Evolutionary conservation across 805 yeast genomes (phyloP), one percentile per base, ranked within the genome.

Genomic region (Cyberlindnera galapagoensis): DNA sequence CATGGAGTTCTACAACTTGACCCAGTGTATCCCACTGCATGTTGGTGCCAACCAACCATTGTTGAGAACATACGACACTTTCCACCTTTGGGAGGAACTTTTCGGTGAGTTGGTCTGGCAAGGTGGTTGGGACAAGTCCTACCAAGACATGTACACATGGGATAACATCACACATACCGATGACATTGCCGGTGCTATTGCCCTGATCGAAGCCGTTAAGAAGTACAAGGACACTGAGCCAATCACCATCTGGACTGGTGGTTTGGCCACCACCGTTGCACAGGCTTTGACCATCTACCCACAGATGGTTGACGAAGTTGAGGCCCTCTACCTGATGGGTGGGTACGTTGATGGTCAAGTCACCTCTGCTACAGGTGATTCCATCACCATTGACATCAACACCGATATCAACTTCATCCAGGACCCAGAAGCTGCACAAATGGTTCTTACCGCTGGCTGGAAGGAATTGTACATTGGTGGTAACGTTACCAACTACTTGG

Each of bases 381-480:
- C 57, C 19, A 51, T 56, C 26, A 47, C 57, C 15, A 52, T 56
- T 29, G 68, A 63, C 40, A 51, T 63, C 41, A 59, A 60, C 51
- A 60, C 67, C 23, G 69, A 65, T 40, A 60, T 65, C 48, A 63
- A 65, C 48, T 44, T 63, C 31, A 61, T 63, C 37, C 60, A 59
- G 40, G 70, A 63, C 42, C 68, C 70, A 10, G 69, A 63, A 46
- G 69, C 65, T 12, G 68, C 69, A 21, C 65, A 63, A 44, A 61
- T 60, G 9, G 63, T 56, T n/a, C 39, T 63, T 27, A 56, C 66
- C 21, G 63, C 66, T 7, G 54, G 56, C 17, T 63, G 68, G 67
- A 54, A 52, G 15, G 56, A 60, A 18, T 32, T 62, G 9, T 47
- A 48, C 35, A 57, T 65, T 36, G 69, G 67, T 31, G 66, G 63